A percentile compares a stretch with the other conserved stretches of the same genome.
Evolutionary conservation across 371 early-diverging fungal species (phyloP).

Genomic region (Amoeboaphelidium protococcarum): DNA sequence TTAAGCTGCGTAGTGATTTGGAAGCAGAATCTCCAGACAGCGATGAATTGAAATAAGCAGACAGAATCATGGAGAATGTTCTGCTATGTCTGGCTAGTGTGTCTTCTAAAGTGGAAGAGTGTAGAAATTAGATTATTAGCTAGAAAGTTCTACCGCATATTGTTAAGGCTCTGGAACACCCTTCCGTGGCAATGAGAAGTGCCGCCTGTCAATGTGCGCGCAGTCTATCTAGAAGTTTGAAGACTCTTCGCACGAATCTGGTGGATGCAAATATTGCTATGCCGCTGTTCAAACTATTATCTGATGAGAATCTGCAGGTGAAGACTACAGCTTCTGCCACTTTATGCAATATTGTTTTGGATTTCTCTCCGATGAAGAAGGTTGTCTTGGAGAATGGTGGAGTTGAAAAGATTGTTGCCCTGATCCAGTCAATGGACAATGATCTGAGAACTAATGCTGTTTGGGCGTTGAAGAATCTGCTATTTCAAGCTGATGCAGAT

Average conservation of each 20-base stretch:
- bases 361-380: slow-evolving; percentile 66
- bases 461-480: slow-evolving; percentile 59
- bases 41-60: too few species aligned
- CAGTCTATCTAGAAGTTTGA: slow-evolving; percentile 47
- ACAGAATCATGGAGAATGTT: slow-evolving; percentile 29
- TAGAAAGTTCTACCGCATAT: slow-evolving; percentile 44
- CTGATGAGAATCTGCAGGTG: slow-evolving; percentile 31
- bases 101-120: slow-evolving; percentile 42
- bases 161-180: slow-evolving; percentile 32
- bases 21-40: too few species aligned
- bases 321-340: slow-evolving; percentile 48
- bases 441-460: slow-evolving; percentile 38
- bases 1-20: neutral
- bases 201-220: slow-evolving; percentile 57
- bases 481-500: slow-evolving; percentile 35
- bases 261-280: slow-evolving; percentile 49
- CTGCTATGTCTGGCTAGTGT: slow-evolving; percentile 50
- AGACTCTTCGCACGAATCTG: slow-evolving; percentile 42
- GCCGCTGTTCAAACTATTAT: slow-evolving; percentile 37
- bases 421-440: slow-evolving; percentile 20
- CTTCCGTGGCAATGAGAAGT: slow-evolving; percentile 25
- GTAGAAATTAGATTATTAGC: slow-evolving; percentile 51
- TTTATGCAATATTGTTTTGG: slow-evolving; percentile 57
- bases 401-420: slow-evolving; percentile 34
- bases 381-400: slow-evolving; percentile 46